Base-by-base conservation (phyloP, 208 protist genomes). In the Herpetomonas muscarum region DNA sequence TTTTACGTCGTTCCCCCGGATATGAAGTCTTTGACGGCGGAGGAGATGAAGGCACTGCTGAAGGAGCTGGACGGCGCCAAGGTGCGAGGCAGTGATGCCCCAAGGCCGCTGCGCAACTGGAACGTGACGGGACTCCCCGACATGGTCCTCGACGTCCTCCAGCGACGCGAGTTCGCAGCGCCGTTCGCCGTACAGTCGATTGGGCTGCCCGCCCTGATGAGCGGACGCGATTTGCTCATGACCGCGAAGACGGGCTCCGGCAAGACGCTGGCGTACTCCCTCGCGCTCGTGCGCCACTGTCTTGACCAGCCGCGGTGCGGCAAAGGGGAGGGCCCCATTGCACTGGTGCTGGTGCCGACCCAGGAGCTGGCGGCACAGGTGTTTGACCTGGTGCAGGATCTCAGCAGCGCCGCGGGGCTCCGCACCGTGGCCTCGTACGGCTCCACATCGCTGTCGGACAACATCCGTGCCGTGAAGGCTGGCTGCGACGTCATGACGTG, bases 181-280 rank as follows among this genome's bases (percentile, higher is more conserved):
- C 90, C 90, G 10, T 96, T 97, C 61, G 85, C 92, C 0, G 87
- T 96, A 48, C 92, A 97, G 67, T 85, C 80, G 3, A 48, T 94
- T 15, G 77, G 77, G 17, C 72, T 83, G 24, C 92, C 94, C 0
- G 69, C 66, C 4, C 71, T 97, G 17, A 93, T 98, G 78, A 68
- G 48, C 19, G 94, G 94, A 2, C 77, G 92, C 3, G 91, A 98
- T 62, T 53, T 98, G 10, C 70, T 98, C 12, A 62, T 92, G 15
- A 86, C 87, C 13, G 93, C 96, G 5, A 87, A 92, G 60, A 98
- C 96, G n/a, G 96, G 96, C 7, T 94, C 83, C 0, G 96, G 96
- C 39, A 98, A 98, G 55, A 98, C 96, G 45, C 62, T 97, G 15
- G 70, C 84, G 10, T 98, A 97, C 76, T 56, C 91, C 6, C 61